phyloP scores from a whole-genome alignment of 305 asterid species.

The Euphrasia arctica region DNA sequence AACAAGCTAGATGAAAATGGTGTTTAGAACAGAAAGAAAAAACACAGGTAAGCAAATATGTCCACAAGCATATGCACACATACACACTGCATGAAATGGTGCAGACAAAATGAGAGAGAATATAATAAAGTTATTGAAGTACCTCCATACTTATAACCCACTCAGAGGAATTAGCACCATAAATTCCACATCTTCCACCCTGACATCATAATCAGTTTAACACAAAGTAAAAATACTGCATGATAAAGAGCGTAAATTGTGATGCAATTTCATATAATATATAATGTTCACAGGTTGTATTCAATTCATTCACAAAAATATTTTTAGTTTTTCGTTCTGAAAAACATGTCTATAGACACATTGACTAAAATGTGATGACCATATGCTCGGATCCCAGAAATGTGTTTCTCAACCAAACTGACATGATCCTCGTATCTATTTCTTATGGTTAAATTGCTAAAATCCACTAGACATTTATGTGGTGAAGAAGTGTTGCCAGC shows the following conservation, averaged over 20 bases:
- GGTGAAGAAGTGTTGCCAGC: background rate
- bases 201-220: conserved; percentile 26
- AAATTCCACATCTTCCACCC: conserved; percentile 65
- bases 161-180: conserved; percentile 61
- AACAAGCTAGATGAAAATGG: background rate
- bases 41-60: background rate
- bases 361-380: background rate
- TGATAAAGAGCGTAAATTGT: background rate
- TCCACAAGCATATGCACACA: background rate
- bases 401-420: background rate
- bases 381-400: background rate
- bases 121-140: conserved; percentile 3
- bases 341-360: background rate
- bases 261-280: background rate
- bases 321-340: background rate
- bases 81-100: conserved; percentile 16
- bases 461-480: background rate
- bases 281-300: background rate
- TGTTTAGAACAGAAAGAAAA: background rate
- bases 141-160: conserved; percentile 80
- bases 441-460: background rate
- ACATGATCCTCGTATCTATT: background rate
- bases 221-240: conserved; percentile 9
- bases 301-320: background rate
- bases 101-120: conserved; percentile 9